These are phyloP conservation scores for Yueomyces sinensis DNA, from an alignment of 805 yeast genomes.

Conservation along the genomic window DNA sequence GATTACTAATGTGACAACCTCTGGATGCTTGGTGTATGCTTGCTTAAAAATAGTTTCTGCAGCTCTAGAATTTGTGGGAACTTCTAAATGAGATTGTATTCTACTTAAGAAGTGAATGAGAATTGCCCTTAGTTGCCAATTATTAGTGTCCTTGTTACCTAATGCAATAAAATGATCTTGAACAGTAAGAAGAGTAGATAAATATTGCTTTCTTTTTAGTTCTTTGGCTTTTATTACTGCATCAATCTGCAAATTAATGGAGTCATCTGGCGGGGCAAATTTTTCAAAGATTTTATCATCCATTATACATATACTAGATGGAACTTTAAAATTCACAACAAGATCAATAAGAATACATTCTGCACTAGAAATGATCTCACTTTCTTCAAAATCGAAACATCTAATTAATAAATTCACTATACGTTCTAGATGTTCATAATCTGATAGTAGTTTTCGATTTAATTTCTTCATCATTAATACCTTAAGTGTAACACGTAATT, in stretches of 20 bases:
- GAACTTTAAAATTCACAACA: constrained; percentile 31
- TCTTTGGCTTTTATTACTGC: constrained; percentile 51
- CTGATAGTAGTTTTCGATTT: constrained; percentile 43
- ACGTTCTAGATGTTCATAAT: constrained; percentile 35
- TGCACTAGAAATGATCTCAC: constrained; percentile 40
- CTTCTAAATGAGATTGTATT: constrained; percentile 40
- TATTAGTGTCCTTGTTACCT: constrained; percentile 7
- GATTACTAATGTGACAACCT: constrained; percentile 42
- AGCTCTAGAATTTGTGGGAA: constrained; percentile 28
- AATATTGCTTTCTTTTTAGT: constrained; percentile 33
- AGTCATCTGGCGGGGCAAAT: constrained; percentile 51
- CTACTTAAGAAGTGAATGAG: constrained; percentile 36
- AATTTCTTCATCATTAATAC: constrained; percentile 45
- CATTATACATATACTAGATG: constrained; percentile 39
- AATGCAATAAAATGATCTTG: constrained; percentile 25
- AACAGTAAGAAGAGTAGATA: constrained; percentile 29
- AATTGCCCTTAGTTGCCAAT: constrained; percentile 46
- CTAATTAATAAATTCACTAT: constrained; percentile 37
- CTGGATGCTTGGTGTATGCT: constrained; percentile 51
- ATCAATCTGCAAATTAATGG: constrained; percentile 40
- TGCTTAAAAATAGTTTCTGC: constrained; percentile 32
- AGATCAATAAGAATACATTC: constrained; percentile 34
- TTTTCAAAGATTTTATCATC: constrained; percentile 27
- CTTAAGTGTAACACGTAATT: constrained; percentile 49
- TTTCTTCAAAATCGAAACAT: constrained; percentile 43